Evolutionary conservation across 176 grass and related monocot species (phyloP).

Genomic region (Aegilops umbellulata): DNA sequence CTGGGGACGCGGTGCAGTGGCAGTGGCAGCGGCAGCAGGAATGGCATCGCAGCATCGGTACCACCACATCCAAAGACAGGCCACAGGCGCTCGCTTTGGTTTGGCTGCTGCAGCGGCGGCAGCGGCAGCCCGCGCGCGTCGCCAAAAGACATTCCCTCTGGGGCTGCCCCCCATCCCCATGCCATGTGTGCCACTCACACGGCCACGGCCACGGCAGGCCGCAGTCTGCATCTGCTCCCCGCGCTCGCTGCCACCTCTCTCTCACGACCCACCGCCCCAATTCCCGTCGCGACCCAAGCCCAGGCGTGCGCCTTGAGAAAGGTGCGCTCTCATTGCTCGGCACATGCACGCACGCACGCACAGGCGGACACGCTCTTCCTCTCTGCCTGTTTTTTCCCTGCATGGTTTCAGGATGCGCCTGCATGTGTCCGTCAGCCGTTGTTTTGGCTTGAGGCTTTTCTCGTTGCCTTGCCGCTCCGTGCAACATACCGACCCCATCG

Average conservation of each 20-base stretch:
- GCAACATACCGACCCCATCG: neutral
- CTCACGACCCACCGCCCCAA: conserved; percentile 19
- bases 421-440: neutral
- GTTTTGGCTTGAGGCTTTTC: neutral
- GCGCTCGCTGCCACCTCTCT: neutral
- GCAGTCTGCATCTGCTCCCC: too few species aligned
- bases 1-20: neutral
- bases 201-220: too few species aligned
- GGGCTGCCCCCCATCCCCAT: conserved; percentile 14
- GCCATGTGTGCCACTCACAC: conserved; percentile 14
- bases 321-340: conserved; percentile 24
- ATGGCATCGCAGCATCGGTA: neutral
- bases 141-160: conserved; percentile 60
- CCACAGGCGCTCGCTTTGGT: neutral
- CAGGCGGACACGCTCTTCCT: too few species aligned
- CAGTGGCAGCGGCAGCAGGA: neutral
- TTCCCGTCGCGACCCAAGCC: conserved; percentile 27
- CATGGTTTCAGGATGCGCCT: neutral
- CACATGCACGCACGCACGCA: conserved; percentile 46
- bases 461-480: neutral
- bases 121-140: neutral
- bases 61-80: too few species aligned
- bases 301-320: conserved; percentile 89
- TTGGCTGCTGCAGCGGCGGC: neutral
- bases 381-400: neutral